phyloP scores from a whole-genome alignment of 495 filamentous ascomycete genomes.

The Xylaria palmicola region DNA sequence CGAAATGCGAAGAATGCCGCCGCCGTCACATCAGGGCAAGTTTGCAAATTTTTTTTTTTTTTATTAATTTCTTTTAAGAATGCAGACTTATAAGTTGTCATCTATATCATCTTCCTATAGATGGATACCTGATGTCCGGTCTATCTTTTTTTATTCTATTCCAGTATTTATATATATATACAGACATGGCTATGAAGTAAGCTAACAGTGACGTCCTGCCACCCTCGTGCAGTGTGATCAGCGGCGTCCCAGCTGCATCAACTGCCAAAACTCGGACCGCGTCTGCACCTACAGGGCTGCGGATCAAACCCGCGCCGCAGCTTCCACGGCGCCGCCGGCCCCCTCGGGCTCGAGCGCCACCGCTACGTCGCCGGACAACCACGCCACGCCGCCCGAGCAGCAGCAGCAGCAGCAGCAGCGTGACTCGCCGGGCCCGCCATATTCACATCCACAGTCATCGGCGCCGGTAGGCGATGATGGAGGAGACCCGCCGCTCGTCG shows the following conservation, averaged over 20 bases:
- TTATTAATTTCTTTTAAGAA: no score
- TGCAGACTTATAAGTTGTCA: no score
- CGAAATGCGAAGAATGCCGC: slow-evolving; percentile 6
- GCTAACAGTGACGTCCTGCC: background rate
- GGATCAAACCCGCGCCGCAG: background rate
- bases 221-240: slow-evolving; percentile 6
- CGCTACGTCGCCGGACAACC: no score
- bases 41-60: no score
- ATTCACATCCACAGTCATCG: no score
- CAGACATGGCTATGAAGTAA: background rate
- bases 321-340: no score
- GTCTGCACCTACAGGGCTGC: slow-evolving; percentile 6
- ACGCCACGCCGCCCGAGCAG: background rate
- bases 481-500: slow-evolving; percentile 1
- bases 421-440: background rate
- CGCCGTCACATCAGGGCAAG: slow-evolving; percentile 16
- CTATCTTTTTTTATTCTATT: no score
- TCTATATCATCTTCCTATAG: no score
- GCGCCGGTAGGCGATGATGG: background rate
- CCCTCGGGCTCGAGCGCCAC: no score
- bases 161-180: background rate
- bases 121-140: background rate
- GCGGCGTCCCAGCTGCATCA: slow-evolving; percentile 4
- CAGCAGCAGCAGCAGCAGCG: background rate
- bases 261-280: slow-evolving; percentile 11